Base-by-base conservation (phyloP, 495 filamentous ascomycete genomes). In the Podospora pseudocomata region DNA sequence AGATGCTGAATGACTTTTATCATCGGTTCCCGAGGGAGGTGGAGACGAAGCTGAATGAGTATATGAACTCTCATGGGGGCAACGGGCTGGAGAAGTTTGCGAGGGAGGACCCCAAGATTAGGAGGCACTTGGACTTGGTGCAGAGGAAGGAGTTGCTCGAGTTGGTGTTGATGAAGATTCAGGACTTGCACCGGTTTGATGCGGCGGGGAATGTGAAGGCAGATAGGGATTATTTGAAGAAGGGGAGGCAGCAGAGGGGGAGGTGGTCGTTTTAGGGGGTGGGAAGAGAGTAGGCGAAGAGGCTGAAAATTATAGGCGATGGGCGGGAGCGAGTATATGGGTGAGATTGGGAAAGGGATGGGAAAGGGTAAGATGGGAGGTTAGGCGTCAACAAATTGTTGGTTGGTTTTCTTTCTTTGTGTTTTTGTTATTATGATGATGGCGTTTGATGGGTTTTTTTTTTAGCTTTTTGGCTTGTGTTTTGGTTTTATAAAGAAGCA, bases 1-100 rank as follows among this genome's bases (percentile, higher is more conserved):
- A 99, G 81, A 86, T 99, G 28, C 85, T 99, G 55, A 92, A 91
- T 4, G 96, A 98, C 75, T 99, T 98, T 73, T 97, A 97, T 81
- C 94, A 96, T 76, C 90, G 94, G 75, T 99, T 99, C 81, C 95
- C 95, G 0, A 86, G 96, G 23, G 93, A 97, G 76, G 86, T 99
- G 20, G 95, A 99, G 76, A 74, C 88, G 71, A 86, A 92, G 55
- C 88, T 99, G n/a, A 92, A 93, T 49, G 85, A 93, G 49, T 86
- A 91, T 69, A 86, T 98, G 64, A 49, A 49, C 39, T 13, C 9
- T 49, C 39, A 49, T 11, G 89, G 88, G 4, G 85, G 89, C 49
- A 86, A 85, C 0, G 90, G 97, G 67, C 84, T 97, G 15, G 94
- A 99, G 73, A 84, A 87, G 18, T 98, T 99, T 72, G 95, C 95